Conservation (phyloP, 2,329 filamentous ascomycete species). For the Alternaria ventricosa region DNA sequence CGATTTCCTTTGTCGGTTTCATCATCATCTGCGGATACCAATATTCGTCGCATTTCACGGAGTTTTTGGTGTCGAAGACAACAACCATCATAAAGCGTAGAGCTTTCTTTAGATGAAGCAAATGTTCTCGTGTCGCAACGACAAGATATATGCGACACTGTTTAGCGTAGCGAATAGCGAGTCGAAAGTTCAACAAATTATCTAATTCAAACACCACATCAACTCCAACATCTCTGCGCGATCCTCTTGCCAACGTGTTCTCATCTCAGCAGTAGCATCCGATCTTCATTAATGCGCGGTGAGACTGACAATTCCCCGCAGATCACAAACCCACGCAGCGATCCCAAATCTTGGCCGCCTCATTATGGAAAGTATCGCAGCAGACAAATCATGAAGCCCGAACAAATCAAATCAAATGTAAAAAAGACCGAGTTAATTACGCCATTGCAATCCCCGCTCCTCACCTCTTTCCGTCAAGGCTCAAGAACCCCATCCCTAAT, state of each 20-base stretch:
- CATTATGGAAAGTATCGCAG: neutral
- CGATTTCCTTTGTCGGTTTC: constrained; percentile 9
- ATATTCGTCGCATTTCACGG: constrained; percentile 4
- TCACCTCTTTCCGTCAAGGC: neutral
- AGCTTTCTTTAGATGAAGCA: neutral
- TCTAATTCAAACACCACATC: constrained; percentile 2
- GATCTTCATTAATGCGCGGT: neutral
- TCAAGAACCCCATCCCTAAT: neutral
- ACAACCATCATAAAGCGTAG: neutral
- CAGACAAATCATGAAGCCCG: neutral
- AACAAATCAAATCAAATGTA: neutral
- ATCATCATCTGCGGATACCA: constrained; percentile 11
- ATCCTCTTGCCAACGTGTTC: neutral
- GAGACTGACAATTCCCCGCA: neutral
- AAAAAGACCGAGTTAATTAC: neutral
- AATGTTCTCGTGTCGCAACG: neutral
- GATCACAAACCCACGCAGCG: neutral
- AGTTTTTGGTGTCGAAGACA: constrained; percentile 2
- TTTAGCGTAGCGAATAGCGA: neutral
- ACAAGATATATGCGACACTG: constrained; percentile 1
- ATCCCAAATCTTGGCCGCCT: neutral
- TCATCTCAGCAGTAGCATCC: neutral
- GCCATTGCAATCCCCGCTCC: neutral
- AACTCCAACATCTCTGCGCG: neutral
- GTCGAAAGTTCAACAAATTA: constrained; percentile 1